Evolutionary conservation across 805 yeast genomes (phyloP).

Genomic region (Metschnikowia koreensis): DNA sequence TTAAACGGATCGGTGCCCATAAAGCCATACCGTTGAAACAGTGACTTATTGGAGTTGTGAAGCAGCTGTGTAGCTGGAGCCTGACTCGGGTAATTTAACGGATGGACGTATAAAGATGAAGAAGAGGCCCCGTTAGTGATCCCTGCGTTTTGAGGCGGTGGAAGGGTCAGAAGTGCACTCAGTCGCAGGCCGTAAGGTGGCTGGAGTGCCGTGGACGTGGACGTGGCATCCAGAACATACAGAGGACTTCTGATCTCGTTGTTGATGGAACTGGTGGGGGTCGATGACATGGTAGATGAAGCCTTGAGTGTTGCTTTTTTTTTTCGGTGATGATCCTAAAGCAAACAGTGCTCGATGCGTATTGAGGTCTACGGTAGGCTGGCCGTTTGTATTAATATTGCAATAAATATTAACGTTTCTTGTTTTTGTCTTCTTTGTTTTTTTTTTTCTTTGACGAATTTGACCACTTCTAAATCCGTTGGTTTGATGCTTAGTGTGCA

Average conservation of each 20-base stretch:
- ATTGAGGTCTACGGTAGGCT: not conserved
- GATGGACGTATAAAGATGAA: constrained; percentile 2
- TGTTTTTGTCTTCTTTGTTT: too few relatives aligned
- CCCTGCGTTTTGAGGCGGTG: constrained; percentile 6
- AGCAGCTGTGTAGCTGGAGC: not conserved
- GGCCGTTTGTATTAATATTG: not conserved
- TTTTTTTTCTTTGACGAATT: not conserved
- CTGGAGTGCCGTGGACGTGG: not conserved
- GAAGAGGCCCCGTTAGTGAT: not conserved
- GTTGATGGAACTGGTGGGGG: constrained; percentile 1
- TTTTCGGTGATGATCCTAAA: not conserved
- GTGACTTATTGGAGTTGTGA: not conserved
- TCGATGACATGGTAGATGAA: constrained; percentile 1
- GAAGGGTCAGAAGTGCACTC: constrained; percentile 8
- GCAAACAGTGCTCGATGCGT: not conserved
- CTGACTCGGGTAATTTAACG: constrained; percentile 1
- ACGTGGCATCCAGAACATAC: not conserved
- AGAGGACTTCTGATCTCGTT: constrained; percentile 1
- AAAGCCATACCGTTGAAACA: constrained; percentile 1
- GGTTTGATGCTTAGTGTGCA: not conserved
- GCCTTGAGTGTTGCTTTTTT: not conserved
- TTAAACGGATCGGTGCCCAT: constrained; percentile 1
- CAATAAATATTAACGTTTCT: not conserved
- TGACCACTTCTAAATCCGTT: not conserved
- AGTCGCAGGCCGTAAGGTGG: constrained; percentile 8